phyloP scores from a whole-genome alignment of 2,329 filamentous ascomycete species.

The Pestalotiopsis sp. region DNA sequence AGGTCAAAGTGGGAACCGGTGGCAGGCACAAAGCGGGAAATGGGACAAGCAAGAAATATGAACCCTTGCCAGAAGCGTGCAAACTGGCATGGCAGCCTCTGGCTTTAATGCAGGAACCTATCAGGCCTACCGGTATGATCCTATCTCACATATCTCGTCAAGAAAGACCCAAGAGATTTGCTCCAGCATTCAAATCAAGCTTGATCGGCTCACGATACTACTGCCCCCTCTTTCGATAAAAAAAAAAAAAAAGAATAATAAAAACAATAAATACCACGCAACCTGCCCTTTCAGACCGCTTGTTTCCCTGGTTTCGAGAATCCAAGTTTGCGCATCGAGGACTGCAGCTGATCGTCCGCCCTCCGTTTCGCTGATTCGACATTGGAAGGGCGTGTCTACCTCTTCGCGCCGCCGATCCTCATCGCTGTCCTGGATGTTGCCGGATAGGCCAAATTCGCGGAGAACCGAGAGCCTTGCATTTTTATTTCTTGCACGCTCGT shows the following conservation, averaged over 20 bases:
- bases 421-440: not conserved
- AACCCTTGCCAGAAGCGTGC: not conserved
- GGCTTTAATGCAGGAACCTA: constrained; percentile 6
- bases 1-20: not conserved
- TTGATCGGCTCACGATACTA: not conserved
- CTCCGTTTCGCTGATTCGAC: constrained; percentile 1
- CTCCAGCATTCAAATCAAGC: not conserved
- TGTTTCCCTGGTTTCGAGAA: not conserved
- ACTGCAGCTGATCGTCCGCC: constrained; percentile 6
- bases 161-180: not conserved
- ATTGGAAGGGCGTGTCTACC: not conserved
- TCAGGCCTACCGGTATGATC: too few relatives aligned
- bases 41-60: not conserved
- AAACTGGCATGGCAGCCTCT: not conserved
- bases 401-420: constrained; percentile 2
- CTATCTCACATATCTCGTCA: too few relatives aligned
- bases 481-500: not conserved
- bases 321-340: not conserved
- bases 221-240: not conserved
- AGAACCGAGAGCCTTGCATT: not conserved
- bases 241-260: not conserved
- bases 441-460: not conserved
- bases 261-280: not conserved
- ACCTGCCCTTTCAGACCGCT: not conserved
- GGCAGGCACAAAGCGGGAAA: not conserved